phyloP scores from a whole-genome alignment of 1,284 basidiomycete genomes.

The Hemileia vastatrix region DNA sequence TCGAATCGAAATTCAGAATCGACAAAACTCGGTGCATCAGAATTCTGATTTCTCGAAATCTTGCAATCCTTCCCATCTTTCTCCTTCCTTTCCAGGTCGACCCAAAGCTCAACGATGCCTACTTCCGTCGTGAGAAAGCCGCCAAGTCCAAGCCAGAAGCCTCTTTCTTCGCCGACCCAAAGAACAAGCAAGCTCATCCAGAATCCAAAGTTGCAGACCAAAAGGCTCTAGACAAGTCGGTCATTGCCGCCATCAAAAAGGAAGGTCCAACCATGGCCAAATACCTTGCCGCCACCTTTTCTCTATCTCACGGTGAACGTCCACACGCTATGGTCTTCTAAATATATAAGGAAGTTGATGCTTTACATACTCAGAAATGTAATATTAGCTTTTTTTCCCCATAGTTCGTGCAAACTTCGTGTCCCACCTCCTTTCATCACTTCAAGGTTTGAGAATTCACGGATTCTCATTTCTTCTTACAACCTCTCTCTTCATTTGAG shows the following conservation, averaged over 20 bases:
- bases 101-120: conserved; percentile 85
- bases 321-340: conserved; percentile 80
- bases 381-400: no score
- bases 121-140: conserved; percentile 74
- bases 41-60: conserved; percentile 17
- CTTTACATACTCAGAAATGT: no score
- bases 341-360: no score
- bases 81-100: conserved; percentile 34
- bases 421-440: no score
- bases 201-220: conserved; percentile 85
- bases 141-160: conserved; percentile 86
- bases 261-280: conserved; percentile 81
- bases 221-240: conserved; percentile 67
- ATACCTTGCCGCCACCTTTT: conserved; percentile 89
- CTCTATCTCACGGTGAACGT: conserved; percentile 84
- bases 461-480: no score
- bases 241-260: conserved; percentile 83
- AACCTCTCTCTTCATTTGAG: no score
- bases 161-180: conserved; percentile 91
- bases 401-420: no score
- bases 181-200: conserved; percentile 80
- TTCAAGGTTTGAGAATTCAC: no score
- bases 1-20: no score
- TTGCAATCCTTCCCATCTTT: conserved; percentile 4
- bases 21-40: no score